Conservation (phyloP, 2,329 filamentous ascomycete genomes). For the Colletotrichum sidae region DNA sequence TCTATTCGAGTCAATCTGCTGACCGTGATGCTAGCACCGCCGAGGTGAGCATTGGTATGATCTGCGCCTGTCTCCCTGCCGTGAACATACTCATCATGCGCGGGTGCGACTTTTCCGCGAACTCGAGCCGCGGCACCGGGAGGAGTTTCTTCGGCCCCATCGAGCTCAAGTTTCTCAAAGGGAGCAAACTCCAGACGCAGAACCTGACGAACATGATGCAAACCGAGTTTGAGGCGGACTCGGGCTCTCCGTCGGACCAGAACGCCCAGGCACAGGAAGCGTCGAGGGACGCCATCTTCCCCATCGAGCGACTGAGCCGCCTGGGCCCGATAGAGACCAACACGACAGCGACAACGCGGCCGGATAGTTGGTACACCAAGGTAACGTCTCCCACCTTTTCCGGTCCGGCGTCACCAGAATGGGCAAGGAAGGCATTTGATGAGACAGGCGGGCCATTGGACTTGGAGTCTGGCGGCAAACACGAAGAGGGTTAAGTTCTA, state of each 20-base stretch:
- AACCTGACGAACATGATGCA: background rate
- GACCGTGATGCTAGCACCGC: slow-evolving; percentile 40
- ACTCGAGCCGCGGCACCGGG: background rate
- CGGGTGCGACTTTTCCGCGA: background rate
- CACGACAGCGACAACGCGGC: background rate
- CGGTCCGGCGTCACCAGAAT: slow-evolving; percentile 7
- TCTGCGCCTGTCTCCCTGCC: slow-evolving; percentile 47
- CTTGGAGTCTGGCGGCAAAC: background rate
- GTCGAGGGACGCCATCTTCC: slow-evolving; percentile 6
- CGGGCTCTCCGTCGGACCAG: background rate
- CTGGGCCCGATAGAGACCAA: background rate
- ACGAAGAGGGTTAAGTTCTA: background rate
- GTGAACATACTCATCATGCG: slow-evolving; percentile 36
- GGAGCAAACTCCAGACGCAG: slow-evolving; percentile 29
- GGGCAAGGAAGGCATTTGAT: slow-evolving; percentile 9
- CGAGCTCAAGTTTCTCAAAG: slow-evolving; percentile 26
- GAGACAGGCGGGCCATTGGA: background rate
- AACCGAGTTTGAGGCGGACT: slow-evolving; percentile 2
- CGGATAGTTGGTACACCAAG: slow-evolving; percentile 10
- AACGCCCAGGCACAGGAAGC: background rate
- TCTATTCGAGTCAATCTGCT: background rate
- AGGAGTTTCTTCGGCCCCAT: slow-evolving; percentile 2
- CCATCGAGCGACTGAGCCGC: slow-evolving; percentile 1
- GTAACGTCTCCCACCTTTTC: slow-evolving; percentile 15
- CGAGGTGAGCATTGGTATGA: slow-evolving; percentile 46